Evolutionary conservation across 495 filamentous ascomycete genomes (phyloP).

Genomic region (Hapsidospora chrysogenum): DNA sequence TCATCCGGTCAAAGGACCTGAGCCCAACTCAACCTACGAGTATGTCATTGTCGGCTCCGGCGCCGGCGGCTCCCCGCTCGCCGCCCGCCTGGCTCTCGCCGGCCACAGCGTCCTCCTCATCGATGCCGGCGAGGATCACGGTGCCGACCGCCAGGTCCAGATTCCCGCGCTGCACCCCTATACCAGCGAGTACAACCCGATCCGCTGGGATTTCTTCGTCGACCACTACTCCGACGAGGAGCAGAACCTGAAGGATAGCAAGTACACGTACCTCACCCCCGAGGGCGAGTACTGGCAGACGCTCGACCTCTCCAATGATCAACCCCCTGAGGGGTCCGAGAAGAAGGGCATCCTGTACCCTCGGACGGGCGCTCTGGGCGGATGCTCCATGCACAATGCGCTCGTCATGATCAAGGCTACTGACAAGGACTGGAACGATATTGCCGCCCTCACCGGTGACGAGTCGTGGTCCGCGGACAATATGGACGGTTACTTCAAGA

Average conservation of each 20-base stretch:
- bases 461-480: conserved; percentile 23
- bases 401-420: conserved; percentile 73
- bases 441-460: conserved; percentile 32
- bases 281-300: conserved; percentile 32
- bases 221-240: conserved; percentile 24
- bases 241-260: conserved; percentile 21
- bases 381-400: conserved; percentile 75
- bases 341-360: conserved; percentile 54
- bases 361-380: conserved; percentile 67
- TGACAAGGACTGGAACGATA: conserved; percentile 46
- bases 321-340: conserved; percentile 45
- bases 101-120: conserved; percentile 49
- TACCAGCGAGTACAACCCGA: conserved; percentile 54
- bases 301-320: too few species aligned
- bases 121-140: conserved; percentile 33
- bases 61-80: conserved; percentile 73
- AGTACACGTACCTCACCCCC: conserved; percentile 50
- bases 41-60: conserved; percentile 74
- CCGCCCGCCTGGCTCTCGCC: conserved; percentile 36
- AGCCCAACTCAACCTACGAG: too few species aligned
- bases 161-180: conserved; percentile 61
- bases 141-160: conserved; percentile 23
- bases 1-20: too few species aligned
- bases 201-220: conserved; percentile 33
- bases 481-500: conserved; percentile 32